Evolutionary conservation across 768 basidiomycete genomes (phyloP).

Genomic region (Artomyces pyxidatus): DNA sequence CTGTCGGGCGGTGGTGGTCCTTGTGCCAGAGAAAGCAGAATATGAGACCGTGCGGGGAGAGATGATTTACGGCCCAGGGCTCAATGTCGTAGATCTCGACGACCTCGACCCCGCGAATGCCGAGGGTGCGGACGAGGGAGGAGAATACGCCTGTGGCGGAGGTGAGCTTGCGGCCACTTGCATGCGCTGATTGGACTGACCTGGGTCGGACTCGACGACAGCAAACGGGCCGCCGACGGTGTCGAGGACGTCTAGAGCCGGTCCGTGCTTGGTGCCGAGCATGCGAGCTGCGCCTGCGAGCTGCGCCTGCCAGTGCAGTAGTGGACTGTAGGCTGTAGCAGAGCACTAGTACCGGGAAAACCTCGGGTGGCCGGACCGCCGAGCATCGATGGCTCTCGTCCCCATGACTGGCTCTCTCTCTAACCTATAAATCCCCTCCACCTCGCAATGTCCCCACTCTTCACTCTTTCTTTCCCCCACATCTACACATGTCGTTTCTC

Average conservation of each 20-base stretch:
- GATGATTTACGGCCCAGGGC: conserved; percentile 53
- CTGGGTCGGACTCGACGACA: conserved; percentile 45
- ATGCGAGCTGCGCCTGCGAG: too few relatives aligned
- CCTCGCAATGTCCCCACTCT: not conserved
- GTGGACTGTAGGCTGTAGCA: too few relatives aligned
- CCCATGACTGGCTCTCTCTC: too few relatives aligned
- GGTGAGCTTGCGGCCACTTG: not conserved
- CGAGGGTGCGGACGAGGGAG: conserved; percentile 44
- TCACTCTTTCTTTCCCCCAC: too few relatives aligned
- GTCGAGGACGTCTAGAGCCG: conserved; percentile 21
- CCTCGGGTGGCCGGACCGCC: too few relatives aligned
- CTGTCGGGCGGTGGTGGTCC: conserved; percentile 33
- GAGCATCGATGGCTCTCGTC: too few relatives aligned
- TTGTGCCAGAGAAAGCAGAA: conserved; percentile 56
- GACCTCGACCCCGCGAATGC: conserved; percentile 43
- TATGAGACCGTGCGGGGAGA: conserved; percentile 50
- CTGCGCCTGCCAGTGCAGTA: too few relatives aligned
- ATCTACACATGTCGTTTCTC: conserved; percentile 50
- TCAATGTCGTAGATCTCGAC: conserved; percentile 58
- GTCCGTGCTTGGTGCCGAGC: too few relatives aligned
- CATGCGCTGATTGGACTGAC: conserved; percentile 13
- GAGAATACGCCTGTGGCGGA: conserved; percentile 45
- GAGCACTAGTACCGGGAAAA: too few relatives aligned
- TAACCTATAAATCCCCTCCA: too few relatives aligned
- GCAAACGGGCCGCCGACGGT: conserved; percentile 57